A percentile compares a stretch with the other conserved stretches of the same genome.
Conservation (phyloP, 2,329 filamentous ascomycete genomes). For the Endothia cerciana region DNA sequence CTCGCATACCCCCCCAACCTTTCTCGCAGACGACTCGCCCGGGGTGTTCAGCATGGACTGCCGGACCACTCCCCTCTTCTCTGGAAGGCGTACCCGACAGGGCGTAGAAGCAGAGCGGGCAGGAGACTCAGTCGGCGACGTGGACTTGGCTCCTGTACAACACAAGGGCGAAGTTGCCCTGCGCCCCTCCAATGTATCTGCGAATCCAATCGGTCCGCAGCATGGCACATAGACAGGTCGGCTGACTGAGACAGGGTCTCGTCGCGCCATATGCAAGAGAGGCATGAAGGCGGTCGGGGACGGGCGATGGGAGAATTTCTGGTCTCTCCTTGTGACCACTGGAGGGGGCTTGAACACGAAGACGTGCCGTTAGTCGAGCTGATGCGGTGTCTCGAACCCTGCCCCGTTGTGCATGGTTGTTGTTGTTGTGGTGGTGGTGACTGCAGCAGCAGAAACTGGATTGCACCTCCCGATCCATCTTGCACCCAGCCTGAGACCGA, state of each 20-base stretch:
- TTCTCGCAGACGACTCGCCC: neutral
- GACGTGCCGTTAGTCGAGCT: neutral
- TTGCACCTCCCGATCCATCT: constrained; percentile 5
- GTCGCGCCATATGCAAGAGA: constrained; percentile 19
- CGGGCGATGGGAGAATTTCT: neutral
- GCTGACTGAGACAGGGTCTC: constrained; percentile 21
- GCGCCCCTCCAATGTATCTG: constrained; percentile 17
- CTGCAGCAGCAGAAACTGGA: neutral
- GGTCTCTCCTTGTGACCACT: neutral
- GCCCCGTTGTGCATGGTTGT: neutral
- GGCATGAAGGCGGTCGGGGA: constrained; percentile 12
- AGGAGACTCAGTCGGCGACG: neutral
- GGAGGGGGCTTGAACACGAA: neutral
- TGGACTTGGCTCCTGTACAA: constrained; percentile 9
- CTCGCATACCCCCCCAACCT: neutral
- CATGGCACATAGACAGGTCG: neutral
- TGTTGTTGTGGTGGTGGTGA: neutral
- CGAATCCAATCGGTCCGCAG: constrained; percentile 15
- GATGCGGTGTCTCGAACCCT: neutral
- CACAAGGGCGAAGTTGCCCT: neutral
- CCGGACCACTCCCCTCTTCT: neutral
- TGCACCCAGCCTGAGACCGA: neutral
- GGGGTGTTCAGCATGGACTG: neutral
- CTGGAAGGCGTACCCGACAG: neutral
- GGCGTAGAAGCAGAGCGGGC: neutral